Percentiles rank a stretch among this genome's conserved stretches.
Evolutionary conservation across 805 yeast species (phyloP).

Genomic region (Kregervanrija pseudodelftensis): DNA sequence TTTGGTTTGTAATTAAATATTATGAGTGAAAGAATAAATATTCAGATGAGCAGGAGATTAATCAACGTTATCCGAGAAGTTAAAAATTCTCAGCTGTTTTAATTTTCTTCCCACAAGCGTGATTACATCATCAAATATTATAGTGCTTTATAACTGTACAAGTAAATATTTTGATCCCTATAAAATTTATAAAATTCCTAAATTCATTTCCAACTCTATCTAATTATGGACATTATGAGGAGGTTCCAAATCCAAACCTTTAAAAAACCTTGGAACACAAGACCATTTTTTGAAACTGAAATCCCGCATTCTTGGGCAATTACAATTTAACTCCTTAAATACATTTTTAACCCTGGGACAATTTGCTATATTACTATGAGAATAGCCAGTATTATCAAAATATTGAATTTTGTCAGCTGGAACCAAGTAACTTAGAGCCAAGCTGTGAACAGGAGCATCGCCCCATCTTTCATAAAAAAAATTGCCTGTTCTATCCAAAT

Average conservation of each 20-base stretch:
- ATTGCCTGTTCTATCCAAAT: conserved; percentile 54
- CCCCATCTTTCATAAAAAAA: conserved; percentile 78
- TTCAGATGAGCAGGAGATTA: no score
- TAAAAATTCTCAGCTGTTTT: no score
- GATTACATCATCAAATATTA: no score
- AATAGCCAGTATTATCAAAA: conserved; percentile 55
- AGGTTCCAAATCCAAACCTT: conserved; percentile 3
- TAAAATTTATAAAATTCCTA: no score
- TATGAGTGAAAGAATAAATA: no score
- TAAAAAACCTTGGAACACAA: conserved; percentile 39
- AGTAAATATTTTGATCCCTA: no score
- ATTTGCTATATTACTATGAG: conserved; percentile 47
- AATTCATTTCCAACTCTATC: not conserved
- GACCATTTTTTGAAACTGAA: conserved; percentile 46
- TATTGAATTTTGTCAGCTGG: conserved; percentile 42
- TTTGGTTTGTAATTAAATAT: no score
- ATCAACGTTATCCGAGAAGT: no score
- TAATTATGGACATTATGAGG: conserved; percentile 5
- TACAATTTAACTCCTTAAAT: conserved; percentile 41
- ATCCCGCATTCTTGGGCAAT: conserved; percentile 41
- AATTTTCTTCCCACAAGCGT: no score
- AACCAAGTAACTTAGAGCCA: conserved; percentile 52
- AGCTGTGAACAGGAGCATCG: conserved; percentile 67
- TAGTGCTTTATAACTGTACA: no score
- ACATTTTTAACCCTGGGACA: conserved; percentile 46